Percentiles rank a stretch among this genome's conserved stretches.
These are phyloP conservation scores for Coniferiporia weirii DNA, from an alignment of 1,284 basidiomycete species.

Conservation along the genomic window DNA sequence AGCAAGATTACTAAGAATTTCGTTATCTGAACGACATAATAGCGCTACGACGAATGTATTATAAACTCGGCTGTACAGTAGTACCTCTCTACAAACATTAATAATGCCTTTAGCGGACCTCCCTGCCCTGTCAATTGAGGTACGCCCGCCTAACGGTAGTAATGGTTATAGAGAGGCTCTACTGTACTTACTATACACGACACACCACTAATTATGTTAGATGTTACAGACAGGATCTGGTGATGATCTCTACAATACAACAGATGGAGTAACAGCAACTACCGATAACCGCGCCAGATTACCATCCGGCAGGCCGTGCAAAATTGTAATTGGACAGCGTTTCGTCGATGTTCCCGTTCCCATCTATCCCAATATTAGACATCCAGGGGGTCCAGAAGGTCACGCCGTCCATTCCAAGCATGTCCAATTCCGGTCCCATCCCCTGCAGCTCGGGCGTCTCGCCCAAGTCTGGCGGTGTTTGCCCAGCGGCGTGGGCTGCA, in stretches of 20 bases:
- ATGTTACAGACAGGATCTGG: not conserved
- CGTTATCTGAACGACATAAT: not conserved
- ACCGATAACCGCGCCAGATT: not conserved
- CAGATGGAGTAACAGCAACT: not conserved
- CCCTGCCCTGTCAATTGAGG: not conserved
- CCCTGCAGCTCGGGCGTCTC: not conserved
- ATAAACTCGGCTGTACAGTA: not conserved
- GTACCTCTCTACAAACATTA: not conserved
- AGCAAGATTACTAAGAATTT: not conserved
- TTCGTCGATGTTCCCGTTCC: conserved; percentile 5
- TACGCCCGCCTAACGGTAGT: not conserved
- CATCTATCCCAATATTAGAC: conserved; percentile 8
- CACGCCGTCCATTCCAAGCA: conserved; percentile 9
- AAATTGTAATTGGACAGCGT: conserved; percentile 2
- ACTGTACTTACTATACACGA: not conserved
- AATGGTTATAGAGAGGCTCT: not conserved
- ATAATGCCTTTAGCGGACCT: too few species aligned
- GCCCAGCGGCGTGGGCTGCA: not conserved
- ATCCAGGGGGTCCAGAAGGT: conserved; percentile 10
- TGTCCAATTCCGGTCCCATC: not conserved
- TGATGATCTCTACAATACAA: not conserved
- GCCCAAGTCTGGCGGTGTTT: conserved; percentile 1
- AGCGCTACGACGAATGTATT: not conserved
- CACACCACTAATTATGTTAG: not conserved
- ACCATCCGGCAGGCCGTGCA: conserved; percentile 8